These are phyloP conservation scores for Aspergillus sp. DNA, from an alignment of 2,329 filamentous ascomycete genomes.

Conservation along the genomic window DNA sequence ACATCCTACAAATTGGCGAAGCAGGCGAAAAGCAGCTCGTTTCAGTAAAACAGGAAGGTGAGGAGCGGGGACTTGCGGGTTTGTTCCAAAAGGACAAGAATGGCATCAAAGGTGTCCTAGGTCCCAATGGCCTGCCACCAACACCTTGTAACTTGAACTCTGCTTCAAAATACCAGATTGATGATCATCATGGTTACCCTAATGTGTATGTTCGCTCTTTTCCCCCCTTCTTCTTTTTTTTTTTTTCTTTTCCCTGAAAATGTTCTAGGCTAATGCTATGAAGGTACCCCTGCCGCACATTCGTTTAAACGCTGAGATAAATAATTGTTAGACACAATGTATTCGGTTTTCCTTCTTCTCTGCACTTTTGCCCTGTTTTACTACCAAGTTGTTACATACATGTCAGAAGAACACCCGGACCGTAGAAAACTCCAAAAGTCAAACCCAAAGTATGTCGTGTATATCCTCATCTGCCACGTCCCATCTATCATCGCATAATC, in stretches of 20 bases:
- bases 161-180: conserved; percentile 63
- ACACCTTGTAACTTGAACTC: conserved; percentile 69
- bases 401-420: neutral
- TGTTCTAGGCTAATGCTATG: conserved; percentile 26
- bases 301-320: conserved; percentile 33
- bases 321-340: conserved; percentile 11
- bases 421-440: neutral
- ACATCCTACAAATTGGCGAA: conserved; percentile 71
- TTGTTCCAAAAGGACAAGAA: conserved; percentile 68
- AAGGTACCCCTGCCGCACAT: conserved; percentile 49
- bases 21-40: conserved; percentile 73
- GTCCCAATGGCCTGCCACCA: conserved; percentile 80
- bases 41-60: conserved; percentile 70
- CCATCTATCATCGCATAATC: neutral
- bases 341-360: neutral
- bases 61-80: conserved; percentile 68
- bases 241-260: neutral
- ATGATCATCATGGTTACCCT: conserved; percentile 66
- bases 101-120: conserved; percentile 60
- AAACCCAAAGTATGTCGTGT: neutral
- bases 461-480: neutral
- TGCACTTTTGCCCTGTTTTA: neutral
- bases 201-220: conserved; percentile 57
- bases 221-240: too few relatives aligned
- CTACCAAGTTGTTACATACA: neutral